These are phyloP conservation scores for Trichomonas tenax DNA, from an alignment of 208 protist genomes.

Conservation along the genomic window DNA sequence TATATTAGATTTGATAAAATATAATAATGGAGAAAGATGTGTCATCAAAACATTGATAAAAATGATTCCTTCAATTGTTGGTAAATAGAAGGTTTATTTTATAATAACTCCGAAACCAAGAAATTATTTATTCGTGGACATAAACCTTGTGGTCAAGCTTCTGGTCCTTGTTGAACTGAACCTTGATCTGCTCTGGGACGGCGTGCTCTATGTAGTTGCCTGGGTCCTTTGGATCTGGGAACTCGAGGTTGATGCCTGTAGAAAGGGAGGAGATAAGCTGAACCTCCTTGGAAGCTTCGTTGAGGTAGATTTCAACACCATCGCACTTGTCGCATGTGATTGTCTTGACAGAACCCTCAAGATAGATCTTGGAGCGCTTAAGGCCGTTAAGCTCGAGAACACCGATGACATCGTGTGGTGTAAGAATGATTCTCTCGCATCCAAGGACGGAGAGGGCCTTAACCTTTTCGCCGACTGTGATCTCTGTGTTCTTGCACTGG, in stretches of 20 bases:
- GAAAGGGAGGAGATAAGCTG: background rate
- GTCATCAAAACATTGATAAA: too few species aligned
- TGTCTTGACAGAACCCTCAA: background rate
- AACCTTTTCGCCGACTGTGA: background rate
- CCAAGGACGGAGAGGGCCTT: background rate
- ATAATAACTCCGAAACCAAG: background rate
- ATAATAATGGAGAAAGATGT: too few species aligned
- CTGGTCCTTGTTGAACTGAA: background rate
- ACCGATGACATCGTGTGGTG: background rate
- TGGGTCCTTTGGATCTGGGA: background rate
- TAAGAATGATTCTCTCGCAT: background rate
- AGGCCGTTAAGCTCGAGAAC: background rate
- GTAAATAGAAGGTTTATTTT: too few species aligned
- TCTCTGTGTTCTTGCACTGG: background rate
- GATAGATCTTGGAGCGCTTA: background rate
- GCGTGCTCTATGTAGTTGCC: background rate
- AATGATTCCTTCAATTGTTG: too few species aligned
- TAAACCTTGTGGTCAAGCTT: slow-evolving; percentile 4
- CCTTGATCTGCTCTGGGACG: background rate
- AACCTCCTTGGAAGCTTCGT: background rate
- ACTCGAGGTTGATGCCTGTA: background rate
- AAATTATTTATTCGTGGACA: slow-evolving; percentile 7
- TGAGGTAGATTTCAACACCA: background rate
- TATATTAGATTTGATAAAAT: too few species aligned
- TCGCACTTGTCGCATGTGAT: slow-evolving; percentile 17